phyloP scores from a whole-genome alignment of 345 rosid species.

The Barbarea vulgaris region DNA sequence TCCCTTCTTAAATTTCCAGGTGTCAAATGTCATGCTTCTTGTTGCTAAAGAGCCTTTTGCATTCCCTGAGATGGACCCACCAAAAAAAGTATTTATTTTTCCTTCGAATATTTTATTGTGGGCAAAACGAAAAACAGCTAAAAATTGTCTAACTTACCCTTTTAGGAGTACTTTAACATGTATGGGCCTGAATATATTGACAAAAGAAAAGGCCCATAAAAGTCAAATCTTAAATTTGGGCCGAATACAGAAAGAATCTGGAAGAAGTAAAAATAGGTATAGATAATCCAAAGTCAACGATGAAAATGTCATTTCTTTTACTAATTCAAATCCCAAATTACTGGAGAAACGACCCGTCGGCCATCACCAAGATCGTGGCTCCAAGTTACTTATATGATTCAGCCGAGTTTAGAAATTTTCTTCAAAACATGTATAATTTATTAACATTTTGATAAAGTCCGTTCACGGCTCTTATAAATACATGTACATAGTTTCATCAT shows the following conservation, averaged over 20 bases:
- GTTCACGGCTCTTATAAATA: conserved; percentile 30
- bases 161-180: not conserved
- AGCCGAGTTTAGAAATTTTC: conserved; percentile 1
- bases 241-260: conserved; percentile 18
- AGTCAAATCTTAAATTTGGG: not conserved
- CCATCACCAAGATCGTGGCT: conserved; percentile 39
- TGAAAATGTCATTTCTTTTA: not conserved
- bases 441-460: not conserved
- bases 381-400: conserved; percentile 25
- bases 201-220: not conserved
- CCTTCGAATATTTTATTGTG: not conserved
- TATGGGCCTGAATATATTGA: not conserved
- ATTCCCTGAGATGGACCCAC: conserved; percentile 19
- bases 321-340: conserved; percentile 25
- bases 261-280: not conserved
- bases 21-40: conserved; percentile 25
- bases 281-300: conserved; percentile 22
- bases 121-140: not conserved
- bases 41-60: not conserved
- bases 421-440: not conserved
- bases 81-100: not conserved
- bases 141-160: not conserved
- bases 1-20: conserved; percentile 4
- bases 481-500: not conserved
- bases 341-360: conserved; percentile 13